A percentile compares a stretch with the other conserved stretches of the same genome.
Conservation (phyloP, 208 protist species). For the Trichomonas gallinae region DNA sequence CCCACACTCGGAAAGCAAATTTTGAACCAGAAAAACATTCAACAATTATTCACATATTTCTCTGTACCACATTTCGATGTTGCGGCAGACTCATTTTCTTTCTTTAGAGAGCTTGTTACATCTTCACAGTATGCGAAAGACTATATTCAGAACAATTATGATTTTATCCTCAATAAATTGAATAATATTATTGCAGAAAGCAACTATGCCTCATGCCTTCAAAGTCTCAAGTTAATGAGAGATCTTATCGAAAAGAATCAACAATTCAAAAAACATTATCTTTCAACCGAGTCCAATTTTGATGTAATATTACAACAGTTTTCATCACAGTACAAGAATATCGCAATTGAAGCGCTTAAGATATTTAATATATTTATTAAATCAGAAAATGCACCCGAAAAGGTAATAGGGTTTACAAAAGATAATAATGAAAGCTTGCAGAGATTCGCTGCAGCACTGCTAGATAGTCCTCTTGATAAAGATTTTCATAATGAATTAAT, state of each 20-base stretch:
- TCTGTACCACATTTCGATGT: neutral
- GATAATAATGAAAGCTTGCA: neutral
- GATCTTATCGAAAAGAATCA: neutral
- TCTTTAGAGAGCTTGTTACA: neutral
- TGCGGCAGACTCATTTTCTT: neutral
- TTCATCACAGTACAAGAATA: neutral
- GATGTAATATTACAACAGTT: neutral
- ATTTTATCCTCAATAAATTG: neutral
- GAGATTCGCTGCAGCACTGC: neutral
- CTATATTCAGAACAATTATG: neutral
- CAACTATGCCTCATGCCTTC: neutral
- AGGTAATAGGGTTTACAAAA: neutral
- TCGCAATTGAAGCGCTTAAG: neutral
- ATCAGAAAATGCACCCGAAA: neutral
- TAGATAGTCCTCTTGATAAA: neutral
- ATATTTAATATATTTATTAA: neutral
- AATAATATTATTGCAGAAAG: neutral
- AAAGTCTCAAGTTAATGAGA: neutral
- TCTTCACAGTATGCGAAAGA: neutral
- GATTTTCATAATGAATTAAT: neutral
- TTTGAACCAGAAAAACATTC: neutral
- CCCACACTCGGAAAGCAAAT: neutral
- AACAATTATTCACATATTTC: neutral
- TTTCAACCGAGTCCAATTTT: neutral
- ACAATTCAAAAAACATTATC: neutral